Conservation (phyloP, 1,284 basidiomycete genomes). For the Ustilago curta region DNA sequence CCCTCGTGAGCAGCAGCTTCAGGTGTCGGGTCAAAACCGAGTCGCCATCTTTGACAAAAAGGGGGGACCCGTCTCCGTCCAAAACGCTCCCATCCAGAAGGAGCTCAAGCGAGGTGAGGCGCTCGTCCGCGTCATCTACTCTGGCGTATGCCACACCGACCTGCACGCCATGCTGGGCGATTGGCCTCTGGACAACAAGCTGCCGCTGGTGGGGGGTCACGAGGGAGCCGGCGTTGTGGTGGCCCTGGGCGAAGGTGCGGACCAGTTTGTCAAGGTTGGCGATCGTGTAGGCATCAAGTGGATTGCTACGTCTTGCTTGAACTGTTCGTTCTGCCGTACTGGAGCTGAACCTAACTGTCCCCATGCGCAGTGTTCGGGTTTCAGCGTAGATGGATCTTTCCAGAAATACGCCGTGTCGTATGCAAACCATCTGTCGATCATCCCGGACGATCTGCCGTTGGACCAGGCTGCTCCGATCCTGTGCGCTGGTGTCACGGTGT, state of each 20-base stretch:
- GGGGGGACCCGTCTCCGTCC: constrained; percentile 54
- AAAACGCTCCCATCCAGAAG: constrained; percentile 72
- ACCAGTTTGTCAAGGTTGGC: constrained; percentile 75
- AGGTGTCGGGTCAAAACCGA: constrained; percentile 44
- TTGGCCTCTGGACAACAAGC: constrained; percentile 72
- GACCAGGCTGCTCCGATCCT: constrained; percentile 83
- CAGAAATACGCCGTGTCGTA: constrained; percentile 77
- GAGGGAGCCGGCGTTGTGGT: constrained; percentile 78
- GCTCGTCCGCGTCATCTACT: constrained; percentile 77
- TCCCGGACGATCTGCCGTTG: constrained; percentile 72
- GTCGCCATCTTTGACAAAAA: constrained; percentile 61
- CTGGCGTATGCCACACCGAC: constrained; percentile 58
- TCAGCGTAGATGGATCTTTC: constrained; percentile 85
- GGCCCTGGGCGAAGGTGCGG: constrained; percentile 80
- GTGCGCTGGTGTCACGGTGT: constrained; percentile 81
- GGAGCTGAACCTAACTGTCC: constrained; percentile 75
- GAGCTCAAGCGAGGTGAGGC: constrained; percentile 83
- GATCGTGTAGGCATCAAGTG: constrained; percentile 86
- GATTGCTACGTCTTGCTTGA: constrained; percentile 74
- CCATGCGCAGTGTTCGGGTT: constrained; percentile 67
- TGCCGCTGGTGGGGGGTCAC: constrained; percentile 85
- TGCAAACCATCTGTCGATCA: constrained; percentile 76
- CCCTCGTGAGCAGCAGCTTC: constrained; percentile 52
- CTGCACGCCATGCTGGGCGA: constrained; percentile 63
- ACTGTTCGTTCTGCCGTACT: constrained; percentile 81